These are phyloP conservation scores for Moniliophthora roreri DNA, from an alignment of 1,284 basidiomycete species.

Conservation along the genomic window DNA sequence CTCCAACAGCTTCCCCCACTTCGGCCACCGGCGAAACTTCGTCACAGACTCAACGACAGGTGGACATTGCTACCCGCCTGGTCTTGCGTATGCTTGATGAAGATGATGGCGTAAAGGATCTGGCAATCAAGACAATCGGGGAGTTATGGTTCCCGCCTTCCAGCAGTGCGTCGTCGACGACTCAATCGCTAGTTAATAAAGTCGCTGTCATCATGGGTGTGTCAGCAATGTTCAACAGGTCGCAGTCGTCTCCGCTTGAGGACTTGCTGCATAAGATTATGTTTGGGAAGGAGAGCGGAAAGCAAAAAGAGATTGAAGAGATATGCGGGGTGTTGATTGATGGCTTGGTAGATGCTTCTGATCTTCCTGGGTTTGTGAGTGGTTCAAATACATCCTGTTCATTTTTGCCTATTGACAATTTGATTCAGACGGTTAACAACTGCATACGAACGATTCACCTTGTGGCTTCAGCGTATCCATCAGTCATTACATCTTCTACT, in stretches of 20 bases:
- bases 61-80: constrained; percentile 85
- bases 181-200: constrained; percentile 55
- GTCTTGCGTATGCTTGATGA: constrained; percentile 87
- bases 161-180: constrained; percentile 37
- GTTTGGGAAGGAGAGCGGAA: constrained; percentile 53
- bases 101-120: constrained; percentile 90
- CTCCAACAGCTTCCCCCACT: too few relatives aligned
- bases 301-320: constrained; percentile 67
- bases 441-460: constrained; percentile 85
- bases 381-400: constrained; percentile 8
- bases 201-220: constrained; percentile 85
- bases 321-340: constrained; percentile 86
- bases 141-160: constrained; percentile 81
- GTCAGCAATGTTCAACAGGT: constrained; percentile 77
- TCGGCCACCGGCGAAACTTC: constrained; percentile 19
- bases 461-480: constrained; percentile 78
- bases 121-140: constrained; percentile 85
- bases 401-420: constrained; percentile 14
- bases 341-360: constrained; percentile 82
- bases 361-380: constrained; percentile 75
- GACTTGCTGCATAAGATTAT: constrained; percentile 83
- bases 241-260: constrained; percentile 82
- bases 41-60: constrained; percentile 56
- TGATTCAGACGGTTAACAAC: constrained; percentile 67
- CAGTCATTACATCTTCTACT: constrained; percentile 76